phyloP scores from a whole-genome alignment of 2,329 filamentous ascomycete species.

The Penicillium sp. region DNA sequence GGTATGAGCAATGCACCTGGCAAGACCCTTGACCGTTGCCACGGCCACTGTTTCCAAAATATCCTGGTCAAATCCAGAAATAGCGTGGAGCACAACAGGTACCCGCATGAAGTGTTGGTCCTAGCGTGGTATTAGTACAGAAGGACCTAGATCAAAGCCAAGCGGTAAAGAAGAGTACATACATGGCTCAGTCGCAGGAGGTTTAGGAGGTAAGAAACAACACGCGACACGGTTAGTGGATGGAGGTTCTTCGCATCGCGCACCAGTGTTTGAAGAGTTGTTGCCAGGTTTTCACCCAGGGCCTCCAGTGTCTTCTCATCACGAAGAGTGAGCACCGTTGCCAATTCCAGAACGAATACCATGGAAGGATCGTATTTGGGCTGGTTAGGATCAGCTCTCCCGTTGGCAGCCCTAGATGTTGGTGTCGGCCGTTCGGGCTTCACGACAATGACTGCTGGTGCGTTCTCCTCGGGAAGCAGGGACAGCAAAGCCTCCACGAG shows the following conservation, averaged over 20 bases:
- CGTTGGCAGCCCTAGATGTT: constrained; percentile 57
- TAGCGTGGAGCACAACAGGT: constrained; percentile 84
- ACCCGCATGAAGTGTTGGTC: constrained; percentile 89
- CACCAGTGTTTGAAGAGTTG: constrained; percentile 75
- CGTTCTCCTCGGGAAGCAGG: constrained; percentile 81
- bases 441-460: constrained; percentile 78
- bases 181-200: constrained; percentile 82
- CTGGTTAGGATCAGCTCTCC: constrained; percentile 54
- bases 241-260: constrained; percentile 77
- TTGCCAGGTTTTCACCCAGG: constrained; percentile 76
- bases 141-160: neutral
- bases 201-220: constrained; percentile 81
- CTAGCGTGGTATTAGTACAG: constrained; percentile 42
- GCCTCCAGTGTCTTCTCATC: constrained; percentile 68
- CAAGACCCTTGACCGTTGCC: constrained; percentile 74
- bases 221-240: constrained; percentile 75
- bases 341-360: constrained; percentile 87
- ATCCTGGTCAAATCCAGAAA: constrained; percentile 81
- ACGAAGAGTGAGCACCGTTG: constrained; percentile 74
- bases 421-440: constrained; percentile 76
- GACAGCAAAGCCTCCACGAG: constrained; percentile 72
- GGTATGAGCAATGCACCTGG: constrained; percentile 73
- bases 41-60: constrained; percentile 71
- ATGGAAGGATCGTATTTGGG: constrained; percentile 79
- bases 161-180: constrained; percentile 38